Evolutionary conservation across 345 rosid genomes (phyloP).

Genomic region (Ailanthus altissimus): DNA sequence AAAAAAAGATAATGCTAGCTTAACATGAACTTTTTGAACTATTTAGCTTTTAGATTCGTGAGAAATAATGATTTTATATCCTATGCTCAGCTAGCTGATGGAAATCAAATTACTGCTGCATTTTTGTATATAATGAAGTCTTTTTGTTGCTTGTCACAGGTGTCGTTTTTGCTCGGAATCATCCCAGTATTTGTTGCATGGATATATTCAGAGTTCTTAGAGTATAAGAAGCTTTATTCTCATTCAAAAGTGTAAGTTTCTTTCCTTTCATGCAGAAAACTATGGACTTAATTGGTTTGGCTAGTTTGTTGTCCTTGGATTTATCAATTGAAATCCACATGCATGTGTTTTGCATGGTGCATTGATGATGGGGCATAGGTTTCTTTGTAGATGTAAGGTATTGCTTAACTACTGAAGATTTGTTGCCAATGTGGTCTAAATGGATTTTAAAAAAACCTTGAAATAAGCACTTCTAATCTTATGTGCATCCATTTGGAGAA

Average conservation of each 20-base stretch:
- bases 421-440: not conserved
- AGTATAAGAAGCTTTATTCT: slow-evolving; percentile 56
- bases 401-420: not conserved
- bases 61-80: not conserved
- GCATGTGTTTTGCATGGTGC: slow-evolving; percentile 3
- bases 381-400: not conserved
- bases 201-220: slow-evolving; percentile 87
- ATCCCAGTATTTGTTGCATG: slow-evolving; percentile 81
- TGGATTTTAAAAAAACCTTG: not conserved
- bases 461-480: not conserved
- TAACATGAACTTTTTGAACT: not conserved
- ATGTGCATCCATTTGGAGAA: not conserved
- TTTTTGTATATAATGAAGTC: slow-evolving; percentile 9
- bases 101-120: not conserved
- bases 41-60: not conserved
- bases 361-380: not conserved
- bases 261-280: not conserved
- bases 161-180: slow-evolving; percentile 84
- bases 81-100: not conserved
- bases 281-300: slow-evolving; percentile 6
- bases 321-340: not conserved
- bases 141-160: slow-evolving; percentile 50
- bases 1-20: not conserved
- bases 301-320: not conserved
- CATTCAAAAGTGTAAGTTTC: slow-evolving; percentile 77